phyloP scores from a whole-genome alignment of 2,329 filamentous ascomycete genomes.

The Venturia aucupariae region DNA sequence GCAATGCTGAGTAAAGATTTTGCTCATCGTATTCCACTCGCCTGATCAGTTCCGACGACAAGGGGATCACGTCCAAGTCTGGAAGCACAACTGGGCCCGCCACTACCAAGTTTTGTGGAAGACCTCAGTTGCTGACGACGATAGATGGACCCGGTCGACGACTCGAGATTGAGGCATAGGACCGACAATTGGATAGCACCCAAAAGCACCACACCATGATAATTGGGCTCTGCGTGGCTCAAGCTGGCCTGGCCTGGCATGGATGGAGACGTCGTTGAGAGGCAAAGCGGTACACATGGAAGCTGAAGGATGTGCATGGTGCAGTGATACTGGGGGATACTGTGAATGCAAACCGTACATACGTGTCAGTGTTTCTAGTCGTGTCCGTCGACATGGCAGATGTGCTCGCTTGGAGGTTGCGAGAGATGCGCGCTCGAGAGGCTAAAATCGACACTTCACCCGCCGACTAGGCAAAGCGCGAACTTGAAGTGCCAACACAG shows the following conservation, averaged over 20 bases:
- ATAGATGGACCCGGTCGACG: not conserved
- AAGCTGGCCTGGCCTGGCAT: not conserved
- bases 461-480: not conserved
- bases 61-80: slow-evolving; percentile 1
- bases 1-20: not conserved
- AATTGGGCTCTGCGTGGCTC: not conserved
- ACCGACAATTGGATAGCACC: not conserved
- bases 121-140: slow-evolving; percentile 2
- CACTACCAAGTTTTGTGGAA: slow-evolving; percentile 7
- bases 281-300: slow-evolving; percentile 2
- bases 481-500: not conserved
- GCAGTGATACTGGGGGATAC: not conserved
- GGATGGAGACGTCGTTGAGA: not conserved
- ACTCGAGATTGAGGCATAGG: slow-evolving; percentile 7
- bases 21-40: not conserved
- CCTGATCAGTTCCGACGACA: not conserved
- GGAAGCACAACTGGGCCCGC: slow-evolving; percentile 6
- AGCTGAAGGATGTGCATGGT: slow-evolving; percentile 6
- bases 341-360: slow-evolving; percentile 2
- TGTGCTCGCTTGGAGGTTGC: not conserved
- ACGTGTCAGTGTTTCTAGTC: slow-evolving; percentile 4
- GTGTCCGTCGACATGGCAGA: not conserved
- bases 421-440: not conserved
- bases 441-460: not conserved
- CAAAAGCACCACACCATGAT: not conserved